phyloP scores from a whole-genome alignment of 2,329 filamentous ascomycete genomes.

The Zarea fungicola region DNA sequence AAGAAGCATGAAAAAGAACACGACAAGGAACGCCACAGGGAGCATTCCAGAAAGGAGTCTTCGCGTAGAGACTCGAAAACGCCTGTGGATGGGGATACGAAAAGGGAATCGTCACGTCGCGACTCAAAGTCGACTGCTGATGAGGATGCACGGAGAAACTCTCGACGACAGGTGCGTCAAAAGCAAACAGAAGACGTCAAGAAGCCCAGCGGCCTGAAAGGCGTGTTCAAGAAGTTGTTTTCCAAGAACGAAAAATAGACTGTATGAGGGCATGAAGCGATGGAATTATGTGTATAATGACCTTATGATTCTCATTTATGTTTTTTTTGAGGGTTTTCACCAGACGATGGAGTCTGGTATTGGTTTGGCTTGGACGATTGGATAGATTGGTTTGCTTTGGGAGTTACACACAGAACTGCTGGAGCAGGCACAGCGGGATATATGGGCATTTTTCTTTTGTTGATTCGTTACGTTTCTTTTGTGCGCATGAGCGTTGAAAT shows the following conservation, averaged over 20 bases:
- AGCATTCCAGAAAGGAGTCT: background rate
- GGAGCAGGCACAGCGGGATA: conserved; percentile 13
- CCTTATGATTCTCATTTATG: conserved; percentile 17
- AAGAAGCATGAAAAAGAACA: too few species aligned
- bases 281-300: conserved; percentile 9
- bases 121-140: background rate
- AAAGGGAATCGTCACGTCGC: conserved; percentile 13
- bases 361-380: background rate
- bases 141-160: conserved; percentile 27
- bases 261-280: conserved; percentile 12
- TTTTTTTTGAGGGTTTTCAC: conserved; percentile 15
- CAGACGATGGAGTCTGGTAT: background rate
- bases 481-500: too few species aligned
- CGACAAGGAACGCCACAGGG: conserved; percentile 1
- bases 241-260: conserved; percentile 17
- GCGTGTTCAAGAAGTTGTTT: conserved; percentile 27
- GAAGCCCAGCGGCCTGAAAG: conserved; percentile 26
- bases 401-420: conserved; percentile 4
- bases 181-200: conserved; percentile 27
- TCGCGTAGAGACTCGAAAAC: background rate
- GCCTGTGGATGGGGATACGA: conserved; percentile 19
- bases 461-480: background rate
- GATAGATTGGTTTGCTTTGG: conserved; percentile 5
- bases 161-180: conserved; percentile 27
- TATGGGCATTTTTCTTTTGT: background rate